Conservation (phyloP, 2,329 filamentous ascomycete species). For the Claviceps sp. region DNA sequence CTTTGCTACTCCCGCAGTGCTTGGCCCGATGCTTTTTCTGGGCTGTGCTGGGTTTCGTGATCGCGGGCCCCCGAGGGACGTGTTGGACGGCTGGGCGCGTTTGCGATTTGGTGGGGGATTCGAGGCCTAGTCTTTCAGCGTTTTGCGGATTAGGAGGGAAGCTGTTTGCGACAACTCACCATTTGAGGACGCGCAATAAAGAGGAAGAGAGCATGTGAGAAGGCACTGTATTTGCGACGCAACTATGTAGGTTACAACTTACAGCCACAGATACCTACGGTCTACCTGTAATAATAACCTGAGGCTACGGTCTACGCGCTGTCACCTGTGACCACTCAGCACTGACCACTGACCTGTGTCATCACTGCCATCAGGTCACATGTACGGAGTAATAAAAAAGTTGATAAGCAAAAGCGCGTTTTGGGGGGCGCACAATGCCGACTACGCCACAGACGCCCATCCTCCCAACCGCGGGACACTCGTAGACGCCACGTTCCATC, state of each 20-base stretch:
- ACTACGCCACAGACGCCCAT: too few relatives aligned
- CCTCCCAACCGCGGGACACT: too few relatives aligned
- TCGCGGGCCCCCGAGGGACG: background rate
- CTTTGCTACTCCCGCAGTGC: background rate
- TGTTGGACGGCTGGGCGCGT: conserved; percentile 18
- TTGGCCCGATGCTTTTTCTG: background rate
- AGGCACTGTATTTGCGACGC: background rate
- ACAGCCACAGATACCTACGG: too few relatives aligned
- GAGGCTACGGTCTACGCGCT: background rate
- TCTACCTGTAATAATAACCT: too few relatives aligned
- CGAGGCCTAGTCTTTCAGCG: conserved; percentile 5
- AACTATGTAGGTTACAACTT: background rate
- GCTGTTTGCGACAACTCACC: background rate
- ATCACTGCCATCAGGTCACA: too few relatives aligned
- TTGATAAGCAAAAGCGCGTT: too few relatives aligned
- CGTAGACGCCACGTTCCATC: too few relatives aligned
- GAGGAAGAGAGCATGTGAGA: background rate
- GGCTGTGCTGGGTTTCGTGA: background rate
- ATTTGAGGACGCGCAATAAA: background rate
- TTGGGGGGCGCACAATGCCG: too few relatives aligned
- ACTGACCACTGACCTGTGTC: too few relatives aligned
- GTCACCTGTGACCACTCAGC: too few relatives aligned
- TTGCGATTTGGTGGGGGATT: conserved; percentile 24
- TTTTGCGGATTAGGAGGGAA: background rate
- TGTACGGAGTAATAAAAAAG: too few relatives aligned